Percentiles rank a stretch among this genome's conserved stretches.
These are phyloP conservation scores for Clarkia xantiana DNA, from an alignment of 345 rosid genomes.

Conservation along the genomic window DNA sequence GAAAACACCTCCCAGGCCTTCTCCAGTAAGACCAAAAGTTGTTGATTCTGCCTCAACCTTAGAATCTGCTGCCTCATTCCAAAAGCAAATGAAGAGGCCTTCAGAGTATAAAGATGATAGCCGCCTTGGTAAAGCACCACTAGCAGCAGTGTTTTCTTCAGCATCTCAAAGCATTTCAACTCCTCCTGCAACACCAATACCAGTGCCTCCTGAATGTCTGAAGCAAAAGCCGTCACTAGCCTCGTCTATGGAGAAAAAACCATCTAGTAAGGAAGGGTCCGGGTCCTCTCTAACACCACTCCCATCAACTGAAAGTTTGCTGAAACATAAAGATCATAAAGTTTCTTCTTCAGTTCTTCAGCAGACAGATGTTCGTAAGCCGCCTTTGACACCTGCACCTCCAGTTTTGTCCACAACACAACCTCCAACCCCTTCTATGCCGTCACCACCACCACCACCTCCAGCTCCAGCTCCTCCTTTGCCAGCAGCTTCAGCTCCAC, in stretches of 20 bases:
- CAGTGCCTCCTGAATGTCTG: background rate
- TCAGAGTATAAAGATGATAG: too few relatives aligned
- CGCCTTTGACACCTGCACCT: background rate
- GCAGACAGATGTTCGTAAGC: too few relatives aligned
- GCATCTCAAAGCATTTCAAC: background rate
- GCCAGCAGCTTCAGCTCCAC: constrained; percentile 1
- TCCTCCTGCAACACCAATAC: background rate
- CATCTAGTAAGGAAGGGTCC: too few relatives aligned
- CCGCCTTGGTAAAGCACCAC: too few relatives aligned
- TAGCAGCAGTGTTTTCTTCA: too few relatives aligned
- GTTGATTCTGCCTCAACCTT: constrained; percentile 13
- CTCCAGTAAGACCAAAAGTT: constrained; percentile 14
- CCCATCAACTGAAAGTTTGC: too few relatives aligned
- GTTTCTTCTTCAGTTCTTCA: too few relatives aligned
- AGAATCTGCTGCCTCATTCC: background rate
- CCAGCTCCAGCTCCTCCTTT: constrained; percentile 1
- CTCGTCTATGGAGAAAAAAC: too few relatives aligned
- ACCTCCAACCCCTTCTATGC: background rate
- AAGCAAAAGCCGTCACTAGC: too few relatives aligned
- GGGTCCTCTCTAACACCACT: too few relatives aligned
- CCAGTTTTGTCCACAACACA: too few relatives aligned
- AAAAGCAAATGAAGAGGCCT: background rate
- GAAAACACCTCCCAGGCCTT: constrained; percentile 17
- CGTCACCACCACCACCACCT: background rate
- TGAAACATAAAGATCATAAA: too few relatives aligned